phyloP scores from a whole-genome alignment of 768 basidiomycete genomes.

The Lactarius vividus region DNA sequence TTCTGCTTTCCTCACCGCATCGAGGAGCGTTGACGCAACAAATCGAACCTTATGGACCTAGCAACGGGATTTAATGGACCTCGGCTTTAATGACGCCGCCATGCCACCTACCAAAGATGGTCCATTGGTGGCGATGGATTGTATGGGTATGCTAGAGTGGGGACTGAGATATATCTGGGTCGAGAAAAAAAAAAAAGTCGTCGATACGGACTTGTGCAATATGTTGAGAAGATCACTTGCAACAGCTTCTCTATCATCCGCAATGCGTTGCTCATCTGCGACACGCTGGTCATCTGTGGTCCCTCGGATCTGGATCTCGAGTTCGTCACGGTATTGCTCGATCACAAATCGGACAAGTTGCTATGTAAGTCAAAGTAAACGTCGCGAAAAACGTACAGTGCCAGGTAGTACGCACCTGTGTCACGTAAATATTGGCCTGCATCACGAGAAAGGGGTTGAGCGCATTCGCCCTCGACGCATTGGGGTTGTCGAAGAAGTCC shows the following conservation, averaged over 20 bases:
- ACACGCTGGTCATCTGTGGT: conserved; percentile 60
- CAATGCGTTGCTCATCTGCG: conserved; percentile 62
- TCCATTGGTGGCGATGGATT: conserved; percentile 87
- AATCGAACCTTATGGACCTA: conserved; percentile 92
- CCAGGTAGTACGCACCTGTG: conserved; percentile 57
- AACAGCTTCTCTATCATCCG: conserved; percentile 77
- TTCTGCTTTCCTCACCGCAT: conserved; percentile 78
- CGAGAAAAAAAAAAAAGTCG: conserved; percentile 3
- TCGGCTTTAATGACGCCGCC: neutral
- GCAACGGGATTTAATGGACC: conserved; percentile 17
- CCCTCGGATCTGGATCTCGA: conserved; percentile 65
- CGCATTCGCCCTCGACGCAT: conserved; percentile 80
- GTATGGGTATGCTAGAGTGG: conserved; percentile 74
- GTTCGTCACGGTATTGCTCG: conserved; percentile 88
- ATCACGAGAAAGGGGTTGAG: conserved; percentile 88
- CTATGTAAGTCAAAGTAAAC: conserved; percentile 39
- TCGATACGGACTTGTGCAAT: conserved; percentile 60
- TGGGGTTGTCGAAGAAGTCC: conserved; percentile 90
- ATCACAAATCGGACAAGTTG: conserved; percentile 93
- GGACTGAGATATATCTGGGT: conserved; percentile 4
- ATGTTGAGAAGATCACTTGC: conserved; percentile 85
- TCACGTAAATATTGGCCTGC: conserved; percentile 91
- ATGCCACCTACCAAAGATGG: conserved; percentile 60
- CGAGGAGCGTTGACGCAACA: conserved; percentile 85
- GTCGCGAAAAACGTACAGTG: neutral